Base-by-base conservation (phyloP, 306 rosid species). In the Glycine soja region DNA sequence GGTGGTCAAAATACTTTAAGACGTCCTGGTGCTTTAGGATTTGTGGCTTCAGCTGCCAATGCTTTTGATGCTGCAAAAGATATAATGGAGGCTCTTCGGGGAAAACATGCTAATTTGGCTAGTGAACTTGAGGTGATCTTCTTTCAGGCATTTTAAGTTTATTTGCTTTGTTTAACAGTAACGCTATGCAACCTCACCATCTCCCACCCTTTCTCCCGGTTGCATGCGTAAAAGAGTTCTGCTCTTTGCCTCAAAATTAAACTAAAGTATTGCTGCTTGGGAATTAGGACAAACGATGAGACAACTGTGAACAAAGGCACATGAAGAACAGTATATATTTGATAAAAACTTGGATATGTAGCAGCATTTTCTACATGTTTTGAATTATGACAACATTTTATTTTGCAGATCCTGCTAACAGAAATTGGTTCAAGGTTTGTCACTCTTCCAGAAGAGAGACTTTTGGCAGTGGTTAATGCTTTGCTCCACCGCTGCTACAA, bases 61-160 rank as follows among this genome's bases (percentile, higher is more conserved):
- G 99, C 99, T 81, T 96, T 96, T 83, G 99, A 96, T 90, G 97
- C 99, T 85, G 98, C 99, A 30, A 96, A 96, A 91, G 99, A 93
- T 88, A 93, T 96, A 79, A 93, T 96, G 98, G 99, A 96, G 90
- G 92, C 97, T 85, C 99, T 96, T 78, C 86, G 99, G 91, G 92
- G 99, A 90, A 96, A 93, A 88, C 99, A 96, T 79, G 85, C 97
- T 78, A 96, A 96, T 86, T 92, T 96, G 88, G 99, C 99, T 64
- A 81, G 94, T 88, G 98, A 96, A 88, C 99, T 96, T 5, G 99
- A 96, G 99, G 99, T 93, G 79, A 87, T 75, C 72, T 73, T 63
- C 10, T 36, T 80, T 52, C 64, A 13, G 43, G 68, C 13, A 38
- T 82, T 79, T 78, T 68, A 53, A 38, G 81, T 86, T 59, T 45